Evolutionary conservation across 257 asterid genomes (phyloP), one percentile per base, ranked within the genome.

Genomic region (Leptodermis oblonga): DNA sequence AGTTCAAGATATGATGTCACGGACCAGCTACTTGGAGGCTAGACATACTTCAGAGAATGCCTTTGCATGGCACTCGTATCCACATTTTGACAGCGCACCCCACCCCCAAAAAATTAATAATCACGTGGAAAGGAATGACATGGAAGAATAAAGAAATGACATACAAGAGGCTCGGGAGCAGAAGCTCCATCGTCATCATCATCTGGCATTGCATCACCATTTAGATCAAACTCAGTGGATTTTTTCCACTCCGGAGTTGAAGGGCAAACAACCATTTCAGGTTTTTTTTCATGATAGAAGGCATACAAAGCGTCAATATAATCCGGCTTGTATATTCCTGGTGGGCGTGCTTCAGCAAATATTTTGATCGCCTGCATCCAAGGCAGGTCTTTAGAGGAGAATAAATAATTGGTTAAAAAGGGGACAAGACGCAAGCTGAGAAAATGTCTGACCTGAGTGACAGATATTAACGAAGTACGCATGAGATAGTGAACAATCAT

Each of bases 201-300:
- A 77, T 94, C 97, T 43, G 96, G 96, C 77, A 91, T 42, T n/a
- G 94, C 97, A 76, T 84, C 97, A 46, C 99, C 99, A 84, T 94
- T 91, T 76, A 94, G 79, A 88, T 94, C 99, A 76, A 94, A 85
- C 51, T 88, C 96, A 65, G 96, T 85, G 84, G 97, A 79, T 77
- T 83, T 86, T 73, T 93, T 94, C 99, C 99, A 94, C 72, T 89
- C 96, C 9, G 99, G 99, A 69, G 92, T 87, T 23, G 87, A 70
- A 56, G 99, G 99, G 78, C 95, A 91, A 74, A 84, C 88, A 67
- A 83, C 86, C 78, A 61, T 81, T 43, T 89, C 96, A 49, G 96
- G 90, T 68, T 89, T 92, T 81, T 75, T 94, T 87, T 94, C 99
- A 73, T 89, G 99, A 85, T 94, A 94, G 76, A 86, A 91, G 68